Evolutionary conservation across 495 filamentous ascomycete genomes (phyloP).

Genomic region (Hamigera avellanea): DNA sequence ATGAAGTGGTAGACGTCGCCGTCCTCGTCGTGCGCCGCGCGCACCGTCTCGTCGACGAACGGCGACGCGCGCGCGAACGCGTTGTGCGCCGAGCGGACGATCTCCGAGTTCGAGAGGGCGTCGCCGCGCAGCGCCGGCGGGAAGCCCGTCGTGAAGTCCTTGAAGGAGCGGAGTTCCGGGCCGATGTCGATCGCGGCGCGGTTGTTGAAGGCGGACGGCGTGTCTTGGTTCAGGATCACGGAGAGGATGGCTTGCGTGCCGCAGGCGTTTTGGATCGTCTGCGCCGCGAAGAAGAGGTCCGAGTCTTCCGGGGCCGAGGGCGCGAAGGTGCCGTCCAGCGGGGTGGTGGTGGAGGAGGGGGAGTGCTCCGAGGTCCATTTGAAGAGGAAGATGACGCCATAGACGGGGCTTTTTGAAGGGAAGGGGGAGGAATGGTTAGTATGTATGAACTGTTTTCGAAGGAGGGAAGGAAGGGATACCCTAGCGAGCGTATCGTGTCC

Average conservation of each 20-base stretch:
- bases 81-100: constrained; percentile 88
- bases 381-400: constrained; percentile 99
- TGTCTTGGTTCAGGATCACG: constrained; percentile 78
- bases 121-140: constrained; percentile 68
- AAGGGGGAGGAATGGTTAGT: not conserved
- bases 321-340: constrained; percentile 72
- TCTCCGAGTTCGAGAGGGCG: constrained; percentile 57
- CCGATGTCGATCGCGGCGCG: constrained; percentile 42
- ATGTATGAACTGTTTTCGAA: not conserved
- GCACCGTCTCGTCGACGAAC: constrained; percentile 79
- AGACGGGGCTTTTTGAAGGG: constrained; percentile 46
- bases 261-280: constrained; percentile 99
- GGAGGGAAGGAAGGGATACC: constrained; percentile 16
- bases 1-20: constrained; percentile 94
- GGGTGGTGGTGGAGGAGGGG: constrained; percentile 44
- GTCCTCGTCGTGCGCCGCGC: constrained; percentile 41
- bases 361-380: constrained; percentile 78
- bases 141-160: constrained; percentile 81
- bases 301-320: constrained; percentile 46
- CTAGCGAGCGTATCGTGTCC: constrained; percentile 60
- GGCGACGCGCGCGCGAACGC: constrained; percentile 79
- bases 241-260: constrained; percentile 93
- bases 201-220: constrained; percentile 8
- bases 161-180: constrained; percentile 58
- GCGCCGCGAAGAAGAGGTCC: constrained; percentile 83